A percentile compares a stretch with the other conserved stretches of the same genome.
phyloP scores from a whole-genome alignment of 2,329 filamentous ascomycete species.

The Pseudodiploospora longispora region DNA sequence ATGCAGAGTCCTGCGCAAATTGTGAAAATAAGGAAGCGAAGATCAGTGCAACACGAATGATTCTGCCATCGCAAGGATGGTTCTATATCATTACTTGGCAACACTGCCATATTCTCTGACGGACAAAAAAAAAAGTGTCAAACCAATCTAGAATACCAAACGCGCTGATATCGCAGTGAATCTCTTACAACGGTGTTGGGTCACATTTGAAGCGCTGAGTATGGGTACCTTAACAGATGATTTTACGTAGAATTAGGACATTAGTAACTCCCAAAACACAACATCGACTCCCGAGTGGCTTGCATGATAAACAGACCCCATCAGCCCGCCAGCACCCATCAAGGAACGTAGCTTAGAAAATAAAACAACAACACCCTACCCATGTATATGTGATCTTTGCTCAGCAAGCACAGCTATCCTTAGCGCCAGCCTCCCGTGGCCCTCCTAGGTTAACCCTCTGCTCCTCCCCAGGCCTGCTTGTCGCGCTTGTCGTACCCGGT shows the following conservation, averaged over 20 bases:
- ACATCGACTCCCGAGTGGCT: conserved; percentile 13
- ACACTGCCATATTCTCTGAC: no score
- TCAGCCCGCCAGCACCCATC: conserved; percentile 5
- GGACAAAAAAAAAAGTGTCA: no score
- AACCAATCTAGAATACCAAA: no score
- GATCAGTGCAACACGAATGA: no score
- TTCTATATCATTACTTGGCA: no score
- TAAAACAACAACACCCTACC: conserved; percentile 4
- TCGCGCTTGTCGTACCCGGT: conserved; percentile 53
- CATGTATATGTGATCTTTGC: conserved; percentile 2
- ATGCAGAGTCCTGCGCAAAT: no score
- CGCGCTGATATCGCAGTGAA: no score
- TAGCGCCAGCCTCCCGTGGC: conserved; percentile 63
- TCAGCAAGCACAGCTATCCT: conserved; percentile 87
- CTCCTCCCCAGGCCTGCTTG: conserved; percentile 56
- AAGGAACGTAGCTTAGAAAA: conserved; percentile 1
- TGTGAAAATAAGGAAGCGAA: no score
- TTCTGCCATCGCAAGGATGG: no score
- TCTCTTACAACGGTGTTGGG: no score
- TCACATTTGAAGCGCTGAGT: no score
- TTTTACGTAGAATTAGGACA: conserved; percentile 7
- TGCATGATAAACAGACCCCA: conserved; percentile 11
- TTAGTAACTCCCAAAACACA: conserved; percentile 11
- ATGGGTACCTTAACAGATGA: no score
- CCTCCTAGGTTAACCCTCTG: conserved; percentile 77